Conservation (phyloP, 352 stramenopile genomes). For the Globisporangium perplexum region DNA sequence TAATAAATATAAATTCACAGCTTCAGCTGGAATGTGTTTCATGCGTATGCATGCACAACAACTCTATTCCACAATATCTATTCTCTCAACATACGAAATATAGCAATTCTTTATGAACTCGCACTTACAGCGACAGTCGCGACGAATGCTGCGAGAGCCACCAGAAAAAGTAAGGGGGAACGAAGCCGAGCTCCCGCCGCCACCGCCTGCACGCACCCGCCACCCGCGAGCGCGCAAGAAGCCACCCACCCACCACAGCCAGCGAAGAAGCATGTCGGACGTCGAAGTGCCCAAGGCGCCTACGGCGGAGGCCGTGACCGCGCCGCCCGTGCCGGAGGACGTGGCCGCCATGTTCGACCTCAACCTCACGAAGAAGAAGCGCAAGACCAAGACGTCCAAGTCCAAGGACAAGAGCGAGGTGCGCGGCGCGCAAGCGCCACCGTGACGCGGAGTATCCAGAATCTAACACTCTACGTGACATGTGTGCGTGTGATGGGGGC, state of each 20-base stretch:
- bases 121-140: neutral
- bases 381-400: constrained; percentile 92
- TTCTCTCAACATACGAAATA: neutral
- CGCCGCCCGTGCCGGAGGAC: constrained; percentile 70
- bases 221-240: constrained; percentile 2
- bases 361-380: constrained; percentile 90
- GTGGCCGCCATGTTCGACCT: constrained; percentile 87
- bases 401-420: constrained; percentile 89
- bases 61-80: neutral
- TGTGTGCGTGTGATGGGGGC: too few relatives aligned
- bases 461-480: too few relatives aligned
- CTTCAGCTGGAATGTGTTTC: neutral
- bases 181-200: constrained; percentile 10
- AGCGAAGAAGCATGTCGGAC: constrained; percentile 37
- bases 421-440: constrained; percentile 22
- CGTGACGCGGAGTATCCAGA: too few relatives aligned
- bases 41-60: neutral
- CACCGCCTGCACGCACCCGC: constrained; percentile 16
- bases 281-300: constrained; percentile 31
- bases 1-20: too few relatives aligned
- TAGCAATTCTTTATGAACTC: neutral
- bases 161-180: constrained; percentile 29
- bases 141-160: constrained; percentile 18
- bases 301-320: constrained; percentile 6
- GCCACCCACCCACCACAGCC: neutral